These are phyloP conservation scores for Russula sp. DNA, from an alignment of 768 basidiomycete genomes.

Conservation along the genomic window DNA sequence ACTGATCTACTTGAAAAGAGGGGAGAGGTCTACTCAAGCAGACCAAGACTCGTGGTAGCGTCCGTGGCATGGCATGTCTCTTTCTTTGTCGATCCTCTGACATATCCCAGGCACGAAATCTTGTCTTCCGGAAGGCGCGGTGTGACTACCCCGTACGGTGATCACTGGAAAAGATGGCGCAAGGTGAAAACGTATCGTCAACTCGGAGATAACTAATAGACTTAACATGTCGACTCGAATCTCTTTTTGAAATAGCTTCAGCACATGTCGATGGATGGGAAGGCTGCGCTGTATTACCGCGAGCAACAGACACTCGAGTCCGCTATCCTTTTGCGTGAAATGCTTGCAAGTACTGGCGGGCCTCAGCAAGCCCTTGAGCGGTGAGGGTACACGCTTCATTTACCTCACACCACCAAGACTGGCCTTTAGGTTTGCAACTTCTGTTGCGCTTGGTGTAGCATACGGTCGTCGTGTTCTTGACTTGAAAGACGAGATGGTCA, in stretches of 20 bases:
- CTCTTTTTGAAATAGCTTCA: constrained; percentile 16
- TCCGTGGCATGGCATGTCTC: not conserved
- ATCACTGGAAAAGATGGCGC: constrained; percentile 21
- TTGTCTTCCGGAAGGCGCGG: constrained; percentile 23
- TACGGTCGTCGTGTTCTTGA: constrained; percentile 18
- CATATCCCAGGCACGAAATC: constrained; percentile 19
- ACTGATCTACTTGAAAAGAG: constrained; percentile 25
- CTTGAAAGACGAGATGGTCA: constrained; percentile 18
- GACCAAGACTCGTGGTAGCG: constrained; percentile 26
- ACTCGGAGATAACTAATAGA: not conserved
- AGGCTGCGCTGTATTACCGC: constrained; percentile 10
- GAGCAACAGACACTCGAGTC: constrained; percentile 23
- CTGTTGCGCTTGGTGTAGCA: constrained; percentile 12
- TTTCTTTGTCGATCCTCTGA: not conserved
- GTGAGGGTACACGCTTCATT: constrained; percentile 1
- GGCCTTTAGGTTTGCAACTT: constrained; percentile 18
- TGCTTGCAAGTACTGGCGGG: constrained; percentile 4
- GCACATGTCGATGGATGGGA: constrained; percentile 18
- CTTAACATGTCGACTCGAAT: not conserved
- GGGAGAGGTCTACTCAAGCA: constrained; percentile 28
- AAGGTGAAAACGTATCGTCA: constrained; percentile 10
- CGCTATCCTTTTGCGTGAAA: constrained; percentile 18
- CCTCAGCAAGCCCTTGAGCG: constrained; percentile 10
- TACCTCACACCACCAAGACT: not conserved
- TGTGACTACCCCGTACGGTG: constrained; percentile 12